A percentile compares a stretch with the other conserved stretches of the same genome.
These are phyloP conservation scores for Rhizophora mangle DNA, from an alignment of 345 rosid genomes.

Conservation along the genomic window DNA sequence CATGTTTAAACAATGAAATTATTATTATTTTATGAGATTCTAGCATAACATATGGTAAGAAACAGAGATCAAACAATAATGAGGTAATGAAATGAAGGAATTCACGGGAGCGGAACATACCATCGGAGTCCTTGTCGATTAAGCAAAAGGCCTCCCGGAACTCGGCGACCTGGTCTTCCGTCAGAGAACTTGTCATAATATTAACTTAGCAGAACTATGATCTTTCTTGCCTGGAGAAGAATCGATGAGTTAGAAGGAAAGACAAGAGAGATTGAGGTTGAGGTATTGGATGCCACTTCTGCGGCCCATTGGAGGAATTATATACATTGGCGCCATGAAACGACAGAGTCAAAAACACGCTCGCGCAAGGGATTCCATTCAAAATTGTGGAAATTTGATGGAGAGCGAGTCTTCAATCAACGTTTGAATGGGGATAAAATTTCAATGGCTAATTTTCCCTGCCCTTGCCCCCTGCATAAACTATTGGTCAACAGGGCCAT, in stretches of 20 bases:
- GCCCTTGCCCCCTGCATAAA: no score
- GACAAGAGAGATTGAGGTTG: neutral
- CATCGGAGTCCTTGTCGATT: conserved; percentile 55
- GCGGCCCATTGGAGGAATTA: no score
- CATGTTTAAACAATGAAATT: no score
- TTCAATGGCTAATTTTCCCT: neutral
- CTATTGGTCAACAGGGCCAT: no score
- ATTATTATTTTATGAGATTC: no score
- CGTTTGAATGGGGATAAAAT: neutral
- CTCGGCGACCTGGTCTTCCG: conserved; percentile 49
- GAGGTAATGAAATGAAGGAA: no score
- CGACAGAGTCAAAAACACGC: no score
- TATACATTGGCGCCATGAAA: no score
- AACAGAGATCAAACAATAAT: no score
- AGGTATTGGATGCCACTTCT: no score
- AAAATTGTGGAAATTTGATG: conserved; percentile 6
- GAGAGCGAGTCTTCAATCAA: conserved; percentile 3
- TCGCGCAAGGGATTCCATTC: conserved; percentile 8
- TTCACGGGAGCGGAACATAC: conserved; percentile 17
- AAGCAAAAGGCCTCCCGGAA: conserved; percentile 52
- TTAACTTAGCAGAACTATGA: no score
- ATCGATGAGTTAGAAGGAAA: neutral
- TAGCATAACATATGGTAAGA: no score
- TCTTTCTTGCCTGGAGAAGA: neutral
- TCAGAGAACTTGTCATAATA: conserved; percentile 38